Evolutionary conservation across 768 basidiomycete genomes (phyloP).

Genomic region (Suillus lakei): DNA sequence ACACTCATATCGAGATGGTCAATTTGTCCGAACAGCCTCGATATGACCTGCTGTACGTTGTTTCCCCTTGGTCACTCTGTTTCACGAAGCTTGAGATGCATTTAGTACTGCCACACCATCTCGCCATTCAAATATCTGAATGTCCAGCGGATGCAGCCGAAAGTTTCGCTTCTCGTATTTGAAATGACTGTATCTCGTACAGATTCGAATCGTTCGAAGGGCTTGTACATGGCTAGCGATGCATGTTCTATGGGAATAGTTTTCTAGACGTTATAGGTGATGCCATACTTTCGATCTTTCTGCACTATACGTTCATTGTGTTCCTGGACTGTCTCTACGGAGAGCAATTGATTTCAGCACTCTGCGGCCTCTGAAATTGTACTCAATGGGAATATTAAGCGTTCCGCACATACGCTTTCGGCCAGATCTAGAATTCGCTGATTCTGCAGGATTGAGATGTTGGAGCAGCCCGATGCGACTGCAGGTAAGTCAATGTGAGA

Average conservation of each 20-base stretch:
- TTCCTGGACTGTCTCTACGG: neutral
- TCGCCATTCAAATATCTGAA: neutral
- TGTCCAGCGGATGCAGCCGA: neutral
- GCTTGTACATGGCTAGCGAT: neutral
- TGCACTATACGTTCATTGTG: neutral
- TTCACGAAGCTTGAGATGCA: neutral
- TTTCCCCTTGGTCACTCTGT: neutral
- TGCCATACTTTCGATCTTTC: neutral
- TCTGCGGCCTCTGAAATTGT: neutral
- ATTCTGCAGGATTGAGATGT: neutral
- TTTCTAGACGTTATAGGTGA: neutral
- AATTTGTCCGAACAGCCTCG: neutral
- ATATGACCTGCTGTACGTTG: neutral
- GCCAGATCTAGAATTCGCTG: neutral
- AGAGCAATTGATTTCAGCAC: neutral
- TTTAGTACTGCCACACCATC: neutral
- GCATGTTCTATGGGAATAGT: neutral
- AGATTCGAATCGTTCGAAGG: neutral
- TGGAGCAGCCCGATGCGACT: neutral
- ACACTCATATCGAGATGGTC: neutral
- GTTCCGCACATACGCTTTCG: neutral
- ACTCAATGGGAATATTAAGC: neutral
- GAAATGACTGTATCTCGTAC: neutral
- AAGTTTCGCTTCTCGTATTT: neutral
- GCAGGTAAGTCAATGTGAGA: neutral